Conservation (phyloP, 331 rosid genomes). For the Malus hybrid region DNA sequence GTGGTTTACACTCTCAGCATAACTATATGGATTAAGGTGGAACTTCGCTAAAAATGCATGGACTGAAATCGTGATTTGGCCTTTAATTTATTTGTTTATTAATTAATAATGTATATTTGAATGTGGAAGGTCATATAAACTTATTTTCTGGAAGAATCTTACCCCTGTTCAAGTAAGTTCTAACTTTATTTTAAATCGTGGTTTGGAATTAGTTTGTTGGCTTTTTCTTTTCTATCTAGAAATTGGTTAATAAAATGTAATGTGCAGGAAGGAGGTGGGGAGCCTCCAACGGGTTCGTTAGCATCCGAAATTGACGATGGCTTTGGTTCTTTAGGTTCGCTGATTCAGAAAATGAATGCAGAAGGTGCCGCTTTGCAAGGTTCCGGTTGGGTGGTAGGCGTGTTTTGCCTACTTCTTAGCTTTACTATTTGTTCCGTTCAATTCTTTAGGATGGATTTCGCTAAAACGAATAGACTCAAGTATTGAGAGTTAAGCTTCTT, state of each 20-base stretch:
- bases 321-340: slow-evolving; percentile 20
- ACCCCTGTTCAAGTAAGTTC: slow-evolving; percentile 17
- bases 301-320: slow-evolving; percentile 18
- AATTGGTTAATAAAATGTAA: neutral
- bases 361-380: slow-evolving; percentile 34
- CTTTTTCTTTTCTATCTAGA: neutral
- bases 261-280: slow-evolving; percentile 25
- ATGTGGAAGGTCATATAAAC: slow-evolving; percentile 31
- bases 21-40: too few relatives aligned
- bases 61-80: too few relatives aligned
- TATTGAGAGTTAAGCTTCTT: neutral
- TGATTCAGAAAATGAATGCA: slow-evolving; percentile 17
- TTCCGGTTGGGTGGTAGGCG: slow-evolving; percentile 35
- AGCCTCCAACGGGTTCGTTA: slow-evolving; percentile 22
- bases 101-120: neutral
- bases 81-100: too few relatives aligned
- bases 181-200: neutral
- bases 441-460: neutral
- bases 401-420: neutral
- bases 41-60: too few relatives aligned
- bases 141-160: slow-evolving; percentile 37
- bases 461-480: neutral
- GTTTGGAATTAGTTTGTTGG: neutral
- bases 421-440: neutral
- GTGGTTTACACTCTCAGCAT: too few relatives aligned